Evolutionary conservation across 202 grass and related monocot genomes (phyloP), one percentile per base, ranked within the genome.

Genomic region (Eragrostis tef): DNA sequence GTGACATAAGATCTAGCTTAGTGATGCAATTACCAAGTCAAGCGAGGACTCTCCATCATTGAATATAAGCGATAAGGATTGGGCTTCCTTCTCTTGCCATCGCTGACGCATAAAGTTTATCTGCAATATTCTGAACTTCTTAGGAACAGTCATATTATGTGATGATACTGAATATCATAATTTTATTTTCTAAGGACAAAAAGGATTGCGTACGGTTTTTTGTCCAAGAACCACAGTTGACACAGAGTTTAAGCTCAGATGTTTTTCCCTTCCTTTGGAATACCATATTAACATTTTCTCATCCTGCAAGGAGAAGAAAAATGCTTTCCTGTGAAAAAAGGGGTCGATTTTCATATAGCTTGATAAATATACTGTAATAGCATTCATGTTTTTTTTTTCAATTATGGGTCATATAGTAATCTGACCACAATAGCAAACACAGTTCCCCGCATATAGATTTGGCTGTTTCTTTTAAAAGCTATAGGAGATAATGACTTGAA

Each of bases 41-140:
- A 98, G 85, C 2, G 95, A 98, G 80, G 84, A 57, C 51, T 98
- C 87, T 75, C 87, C 82, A 0, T 98, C 81, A 71, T 74, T 88
- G 80, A 91, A 91, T 78, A 98, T 78, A 39, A 98, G 88, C 54
- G 95, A 98, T 27, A 98, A 70, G 57, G 95, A 98, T 27, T 95
- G 92, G 59, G 83, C 64, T 51, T 95, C 93, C 48, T 93, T 98
- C 34, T 93, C 95, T 22, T 80, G 81, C 82, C 88, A 85, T 79
- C 74, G 84, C 59, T 87, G 90, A 29, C 77, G 72, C 71, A 88
- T 88, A 91, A 98, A 98, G 69, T 95, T 98, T 64, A 85, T 86
- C 90, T 95, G 77, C 27, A 83, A 67, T 85, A 85, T 80, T 83
- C 70, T 62, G 64, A 78, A 78, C 67, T 74, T 75, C 14, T 77